These are phyloP conservation scores for Macaranga tanarius DNA, from an alignment of 441 rosid species.

Conservation along the genomic window DNA sequence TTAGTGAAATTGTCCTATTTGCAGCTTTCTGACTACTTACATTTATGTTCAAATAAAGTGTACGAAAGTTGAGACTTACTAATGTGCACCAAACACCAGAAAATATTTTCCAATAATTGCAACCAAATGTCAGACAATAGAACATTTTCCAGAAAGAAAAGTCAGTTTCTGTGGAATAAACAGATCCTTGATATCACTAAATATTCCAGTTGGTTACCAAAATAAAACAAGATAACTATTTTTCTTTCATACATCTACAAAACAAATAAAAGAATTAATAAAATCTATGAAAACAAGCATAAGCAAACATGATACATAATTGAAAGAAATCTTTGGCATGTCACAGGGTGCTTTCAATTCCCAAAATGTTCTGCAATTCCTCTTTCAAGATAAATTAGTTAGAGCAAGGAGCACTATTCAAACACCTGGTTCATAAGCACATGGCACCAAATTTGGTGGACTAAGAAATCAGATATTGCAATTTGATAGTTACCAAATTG, in stretches of 20 bases:
- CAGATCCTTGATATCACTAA: too few relatives aligned
- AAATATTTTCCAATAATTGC: neutral
- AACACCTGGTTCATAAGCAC: neutral
- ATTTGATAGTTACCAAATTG: neutral
- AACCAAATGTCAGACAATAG: too few relatives aligned
- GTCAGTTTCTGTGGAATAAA: too few relatives aligned
- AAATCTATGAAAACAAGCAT: neutral
- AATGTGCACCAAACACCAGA: neutral
- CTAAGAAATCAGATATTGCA: neutral
- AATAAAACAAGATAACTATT: too few relatives aligned
- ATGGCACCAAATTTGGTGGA: neutral
- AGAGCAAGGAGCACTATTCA: too few relatives aligned
- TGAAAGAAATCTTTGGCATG: neutral
- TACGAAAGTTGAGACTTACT: neutral
- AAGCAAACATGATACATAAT: neutral
- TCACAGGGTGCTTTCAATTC: constrained; percentile 2
- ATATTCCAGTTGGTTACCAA: too few relatives aligned
- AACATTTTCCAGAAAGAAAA: neutral
- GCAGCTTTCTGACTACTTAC: neutral
- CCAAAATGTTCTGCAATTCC: neutral
- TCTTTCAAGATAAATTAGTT: neutral
- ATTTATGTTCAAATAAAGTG: neutral
- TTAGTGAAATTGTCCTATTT: neutral
- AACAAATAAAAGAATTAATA: neutral
- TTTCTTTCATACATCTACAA: neutral